phyloP scores from a whole-genome alignment of 345 rosid genomes.

The Salix udensis region DNA sequence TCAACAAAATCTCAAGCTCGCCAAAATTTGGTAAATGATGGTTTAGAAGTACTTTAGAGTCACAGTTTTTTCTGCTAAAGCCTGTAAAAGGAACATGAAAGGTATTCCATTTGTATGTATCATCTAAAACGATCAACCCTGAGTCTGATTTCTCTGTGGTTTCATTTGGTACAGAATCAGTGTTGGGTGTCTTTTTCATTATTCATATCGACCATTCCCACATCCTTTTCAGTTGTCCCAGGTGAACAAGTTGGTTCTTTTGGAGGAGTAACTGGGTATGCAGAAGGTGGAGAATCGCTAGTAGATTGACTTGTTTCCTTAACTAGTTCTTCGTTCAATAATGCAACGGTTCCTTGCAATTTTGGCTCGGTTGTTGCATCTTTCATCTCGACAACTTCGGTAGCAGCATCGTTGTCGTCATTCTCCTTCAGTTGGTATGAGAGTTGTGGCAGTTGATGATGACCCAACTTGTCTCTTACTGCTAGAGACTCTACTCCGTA shows the following conservation, averaged over 20 bases:
- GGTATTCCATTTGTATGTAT: background rate
- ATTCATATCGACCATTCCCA: slow-evolving; percentile 18
- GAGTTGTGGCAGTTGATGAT: slow-evolving; percentile 83
- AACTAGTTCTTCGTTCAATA: background rate
- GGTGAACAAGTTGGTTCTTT: slow-evolving; percentile 14
- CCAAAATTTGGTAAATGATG: too few relatives aligned
- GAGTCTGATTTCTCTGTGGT: slow-evolving; percentile 4
- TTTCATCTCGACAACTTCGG: slow-evolving; percentile 9
- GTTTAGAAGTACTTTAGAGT: too few relatives aligned
- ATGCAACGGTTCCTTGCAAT: background rate
- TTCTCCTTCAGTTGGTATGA: slow-evolving; percentile 39
- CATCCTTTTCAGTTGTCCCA: background rate
- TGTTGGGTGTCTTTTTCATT: slow-evolving; percentile 3
- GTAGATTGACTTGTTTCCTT: slow-evolving; percentile 4
- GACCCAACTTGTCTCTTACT: slow-evolving; percentile 64
- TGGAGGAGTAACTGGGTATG: background rate
- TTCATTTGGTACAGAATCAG: slow-evolving; percentile 13
- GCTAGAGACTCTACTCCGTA: slow-evolving; percentile 56
- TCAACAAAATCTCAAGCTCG: too few relatives aligned
- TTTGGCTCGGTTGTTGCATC: background rate
- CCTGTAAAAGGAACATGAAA: background rate
- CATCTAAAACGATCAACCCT: slow-evolving; percentile 37
- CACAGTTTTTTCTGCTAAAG: background rate
- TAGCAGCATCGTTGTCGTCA: too few relatives aligned
- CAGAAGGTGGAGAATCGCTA: slow-evolving; percentile 4